Evolutionary conservation across 306 rosid genomes (phyloP).

Genomic region (Carpinus fangiana): DNA sequence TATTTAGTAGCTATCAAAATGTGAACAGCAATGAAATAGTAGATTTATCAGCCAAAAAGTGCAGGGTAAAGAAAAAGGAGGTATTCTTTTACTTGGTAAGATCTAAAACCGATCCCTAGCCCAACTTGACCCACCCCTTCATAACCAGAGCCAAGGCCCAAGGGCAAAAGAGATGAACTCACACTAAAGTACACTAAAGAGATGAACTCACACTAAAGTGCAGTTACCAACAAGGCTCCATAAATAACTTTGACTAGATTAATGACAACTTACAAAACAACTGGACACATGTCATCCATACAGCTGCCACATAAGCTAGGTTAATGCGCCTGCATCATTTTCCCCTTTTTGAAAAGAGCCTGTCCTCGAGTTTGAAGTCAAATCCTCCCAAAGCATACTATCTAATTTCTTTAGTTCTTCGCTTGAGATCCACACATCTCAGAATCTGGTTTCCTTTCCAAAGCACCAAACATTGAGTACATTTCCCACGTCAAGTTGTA

Average conservation of each 20-base stretch:
- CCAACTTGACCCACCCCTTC: not conserved
- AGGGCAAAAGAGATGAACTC: not conserved
- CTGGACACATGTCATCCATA: not conserved
- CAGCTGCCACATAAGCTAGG: no score
- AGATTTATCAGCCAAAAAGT: not conserved
- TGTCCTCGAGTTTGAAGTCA: not conserved
- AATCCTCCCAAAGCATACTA: not conserved
- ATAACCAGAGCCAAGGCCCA: not conserved
- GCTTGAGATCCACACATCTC: not conserved
- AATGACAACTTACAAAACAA: not conserved
- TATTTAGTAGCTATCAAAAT: conserved; percentile 1
- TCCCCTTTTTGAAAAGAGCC: not conserved
- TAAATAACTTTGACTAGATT: not conserved
- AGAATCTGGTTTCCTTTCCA: not conserved
- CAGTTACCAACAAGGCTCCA: not conserved
- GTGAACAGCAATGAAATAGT: not conserved
- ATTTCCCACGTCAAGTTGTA: not conserved
- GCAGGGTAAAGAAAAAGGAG: not conserved
- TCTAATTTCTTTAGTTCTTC: not conserved
- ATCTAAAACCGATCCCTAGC: not conserved
- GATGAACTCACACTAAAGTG: no score
- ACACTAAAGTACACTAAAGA: not conserved
- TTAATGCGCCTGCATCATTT: not conserved
- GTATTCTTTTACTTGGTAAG: not conserved
- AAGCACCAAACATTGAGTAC: not conserved